Evolutionary conservation across 345 rosid species (phyloP), one percentile per base, ranked within the genome.

Genomic region (Litchi chinensis): DNA sequence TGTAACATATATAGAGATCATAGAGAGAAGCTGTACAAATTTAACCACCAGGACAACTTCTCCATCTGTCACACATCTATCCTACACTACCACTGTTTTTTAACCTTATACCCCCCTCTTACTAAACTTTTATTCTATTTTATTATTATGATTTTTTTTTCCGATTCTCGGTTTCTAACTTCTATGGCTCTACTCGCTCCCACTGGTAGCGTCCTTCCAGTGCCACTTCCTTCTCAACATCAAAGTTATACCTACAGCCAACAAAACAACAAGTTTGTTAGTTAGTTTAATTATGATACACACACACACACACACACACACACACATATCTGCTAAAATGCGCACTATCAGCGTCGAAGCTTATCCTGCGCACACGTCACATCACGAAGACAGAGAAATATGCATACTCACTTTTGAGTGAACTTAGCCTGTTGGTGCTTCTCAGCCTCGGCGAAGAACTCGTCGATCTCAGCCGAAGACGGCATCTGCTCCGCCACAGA

Each of bases 201-300:
- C 92, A 89, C 88, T 85, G 75, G 87, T 85, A 89, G 22, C 86
- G 90, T 37, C 92, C 92, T 73, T 89, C 85, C 18, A 89, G 62
- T 10, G 92, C 87, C 77, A 40, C 77, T 65, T 89, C 92, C 82
- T 77, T 85, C 72, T 19, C 88, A 40, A 87, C 22, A 74, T 89
- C 92, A 57, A 78, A 89, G 75, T 89, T 89, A 82, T 89, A 89
- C 90, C 88, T 89, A 69, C 8, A 68, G 28, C 13, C 13, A 52
- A 52, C 18, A 13, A 52, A 52, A 41, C 7, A 10, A 52, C 57
- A 52, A 39, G 70, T 68, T 81, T 79, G 85, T 75, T 79, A 84
- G 91, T 89, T 79, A 62, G 85, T 83, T 88, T 26, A 26, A 26
- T 26, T n/a, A n/a, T n/a, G n/a, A n/a, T n/a, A n/a, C n/a, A n/a